Evolutionary conservation across 495 filamentous ascomycete genomes (phyloP).

Genomic region (Alectoria sarmentosa): DNA sequence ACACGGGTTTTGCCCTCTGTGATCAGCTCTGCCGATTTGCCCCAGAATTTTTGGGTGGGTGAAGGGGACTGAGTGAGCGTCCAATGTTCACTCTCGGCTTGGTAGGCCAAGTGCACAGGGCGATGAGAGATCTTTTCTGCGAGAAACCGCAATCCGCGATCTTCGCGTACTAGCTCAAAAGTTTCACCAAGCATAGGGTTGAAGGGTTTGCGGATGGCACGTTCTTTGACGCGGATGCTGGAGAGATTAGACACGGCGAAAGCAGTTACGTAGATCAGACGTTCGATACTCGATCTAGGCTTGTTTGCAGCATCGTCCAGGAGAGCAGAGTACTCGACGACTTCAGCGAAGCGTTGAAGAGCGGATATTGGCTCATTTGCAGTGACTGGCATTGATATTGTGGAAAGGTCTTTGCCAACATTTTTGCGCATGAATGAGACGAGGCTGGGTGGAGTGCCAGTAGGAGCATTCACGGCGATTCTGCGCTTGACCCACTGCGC

Average conservation of each 20-base stretch:
- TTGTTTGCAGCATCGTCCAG: slow-evolving; percentile 65
- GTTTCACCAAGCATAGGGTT: slow-evolving; percentile 97
- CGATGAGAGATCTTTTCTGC: slow-evolving; percentile 92
- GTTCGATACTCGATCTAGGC: slow-evolving; percentile 51
- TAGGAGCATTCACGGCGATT: slow-evolving; percentile 60
- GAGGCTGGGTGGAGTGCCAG: slow-evolving; percentile 74
- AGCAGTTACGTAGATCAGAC: slow-evolving; percentile 76
- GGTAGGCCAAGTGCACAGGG: slow-evolving; percentile 85
- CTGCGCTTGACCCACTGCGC: slow-evolving; percentile 60
- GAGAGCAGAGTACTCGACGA: slow-evolving; percentile 80
- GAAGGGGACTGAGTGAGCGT: slow-evolving; percentile 77
- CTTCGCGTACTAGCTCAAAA: slow-evolving; percentile 84
- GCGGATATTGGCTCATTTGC: slow-evolving; percentile 89
- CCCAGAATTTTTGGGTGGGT: slow-evolving; percentile 97
- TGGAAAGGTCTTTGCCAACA: slow-evolving; percentile 93
- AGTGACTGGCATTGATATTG: slow-evolving; percentile 94
- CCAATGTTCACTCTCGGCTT: slow-evolving; percentile 81
- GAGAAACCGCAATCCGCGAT: slow-evolving; percentile 80
- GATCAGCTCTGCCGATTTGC: slow-evolving; percentile 86
- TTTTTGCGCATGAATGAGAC: slow-evolving; percentile 96
- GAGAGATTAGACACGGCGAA: slow-evolving; percentile 85
- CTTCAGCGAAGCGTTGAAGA: slow-evolving; percentile 80
- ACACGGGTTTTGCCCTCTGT: slow-evolving; percentile 83
- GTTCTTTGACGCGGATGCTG: slow-evolving; percentile 71
- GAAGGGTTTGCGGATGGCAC: slow-evolving; percentile 93